These are phyloP conservation scores for Aspergillus piperis DNA, from an alignment of 2,329 filamentous ascomycete species.

Conservation along the genomic window DNA sequence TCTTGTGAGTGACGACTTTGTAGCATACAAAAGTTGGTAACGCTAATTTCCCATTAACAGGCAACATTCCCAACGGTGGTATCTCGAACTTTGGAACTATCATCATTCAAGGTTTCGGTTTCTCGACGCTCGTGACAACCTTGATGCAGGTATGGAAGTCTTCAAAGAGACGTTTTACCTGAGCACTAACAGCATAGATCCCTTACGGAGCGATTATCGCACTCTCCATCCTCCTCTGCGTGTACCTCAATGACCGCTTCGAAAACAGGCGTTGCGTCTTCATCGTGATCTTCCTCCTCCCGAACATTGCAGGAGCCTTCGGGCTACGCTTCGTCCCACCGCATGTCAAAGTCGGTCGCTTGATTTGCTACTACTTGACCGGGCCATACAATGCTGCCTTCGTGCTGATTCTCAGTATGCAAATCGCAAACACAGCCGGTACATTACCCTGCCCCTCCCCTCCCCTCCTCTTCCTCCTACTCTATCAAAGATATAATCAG, in stretches of 20 bases:
- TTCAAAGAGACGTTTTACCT: background rate
- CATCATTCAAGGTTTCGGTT: conserved; percentile 61
- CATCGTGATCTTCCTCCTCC: conserved; percentile 58
- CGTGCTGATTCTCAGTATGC: conserved; percentile 52
- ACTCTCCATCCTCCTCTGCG: conserved; percentile 52
- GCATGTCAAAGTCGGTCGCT: conserved; percentile 53
- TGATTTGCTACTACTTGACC: conserved; percentile 62
- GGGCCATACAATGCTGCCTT: conserved; percentile 59
- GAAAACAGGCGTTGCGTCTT: conserved; percentile 55
- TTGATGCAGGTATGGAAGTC: conserved; percentile 49
- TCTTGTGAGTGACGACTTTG: conserved; percentile 36
- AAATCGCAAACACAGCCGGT: conserved; percentile 49
- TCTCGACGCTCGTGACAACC: conserved; percentile 56
- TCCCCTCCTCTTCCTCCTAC: background rate
- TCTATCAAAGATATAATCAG: background rate
- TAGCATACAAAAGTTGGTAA: background rate
- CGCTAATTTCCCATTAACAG: conserved; percentile 10
- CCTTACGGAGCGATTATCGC: conserved; percentile 54
- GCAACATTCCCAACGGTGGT: conserved; percentile 58
- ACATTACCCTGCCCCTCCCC: background rate
- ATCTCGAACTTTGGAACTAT: conserved; percentile 61
- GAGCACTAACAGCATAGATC: conserved; percentile 32
- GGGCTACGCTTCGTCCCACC: conserved; percentile 58
- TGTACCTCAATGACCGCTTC: conserved; percentile 52
- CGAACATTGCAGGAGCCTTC: conserved; percentile 61